A percentile compares a stretch with the other conserved stretches of the same genome.
Evolutionary conservation across 2,329 filamentous ascomycete species (phyloP).

Genomic region (Colletotrichum shisoi): DNA sequence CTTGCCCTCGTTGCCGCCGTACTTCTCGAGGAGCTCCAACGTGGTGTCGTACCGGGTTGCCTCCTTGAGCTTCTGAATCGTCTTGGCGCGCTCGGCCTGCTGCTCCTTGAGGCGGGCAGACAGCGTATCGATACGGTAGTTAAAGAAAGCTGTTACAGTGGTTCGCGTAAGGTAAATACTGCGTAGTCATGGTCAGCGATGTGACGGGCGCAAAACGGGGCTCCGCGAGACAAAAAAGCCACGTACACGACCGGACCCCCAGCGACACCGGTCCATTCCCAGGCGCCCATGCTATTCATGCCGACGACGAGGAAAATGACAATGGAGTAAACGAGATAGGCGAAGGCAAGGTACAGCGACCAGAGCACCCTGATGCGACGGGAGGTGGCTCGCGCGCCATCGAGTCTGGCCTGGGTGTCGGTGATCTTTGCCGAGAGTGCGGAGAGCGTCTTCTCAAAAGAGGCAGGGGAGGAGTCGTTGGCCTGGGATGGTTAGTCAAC

Average conservation of each 20-base stretch:
- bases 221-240: background rate
- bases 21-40: slow-evolving; percentile 90
- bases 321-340: slow-evolving; percentile 85
- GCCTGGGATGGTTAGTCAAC: slow-evolving; percentile 58
- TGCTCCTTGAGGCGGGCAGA: slow-evolving; percentile 75
- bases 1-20: slow-evolving; percentile 73
- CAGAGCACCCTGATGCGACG: slow-evolving; percentile 83
- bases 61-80: slow-evolving; percentile 92
- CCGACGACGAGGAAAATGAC: slow-evolving; percentile 86
- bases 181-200: slow-evolving; percentile 22
- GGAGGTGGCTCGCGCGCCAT: slow-evolving; percentile 73
- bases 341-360: slow-evolving; percentile 90
- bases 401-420: slow-evolving; percentile 75
- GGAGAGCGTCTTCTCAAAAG: slow-evolving; percentile 91
- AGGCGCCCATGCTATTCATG: slow-evolving; percentile 75
- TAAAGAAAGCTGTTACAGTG: slow-evolving; percentile 74
- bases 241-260: slow-evolving; percentile 80
- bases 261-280: slow-evolving; percentile 80
- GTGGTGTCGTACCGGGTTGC: slow-evolving; percentile 97
- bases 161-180: slow-evolving; percentile 83
- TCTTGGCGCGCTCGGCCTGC: slow-evolving; percentile 80
- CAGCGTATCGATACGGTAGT: slow-evolving; percentile 77
- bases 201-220: slow-evolving; percentile 8
- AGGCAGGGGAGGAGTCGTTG: slow-evolving; percentile 82
- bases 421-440: slow-evolving; percentile 83